Evolutionary conservation across 352 stramenopile species (phyloP).

Genomic region (Globisporangium canariense): DNA sequence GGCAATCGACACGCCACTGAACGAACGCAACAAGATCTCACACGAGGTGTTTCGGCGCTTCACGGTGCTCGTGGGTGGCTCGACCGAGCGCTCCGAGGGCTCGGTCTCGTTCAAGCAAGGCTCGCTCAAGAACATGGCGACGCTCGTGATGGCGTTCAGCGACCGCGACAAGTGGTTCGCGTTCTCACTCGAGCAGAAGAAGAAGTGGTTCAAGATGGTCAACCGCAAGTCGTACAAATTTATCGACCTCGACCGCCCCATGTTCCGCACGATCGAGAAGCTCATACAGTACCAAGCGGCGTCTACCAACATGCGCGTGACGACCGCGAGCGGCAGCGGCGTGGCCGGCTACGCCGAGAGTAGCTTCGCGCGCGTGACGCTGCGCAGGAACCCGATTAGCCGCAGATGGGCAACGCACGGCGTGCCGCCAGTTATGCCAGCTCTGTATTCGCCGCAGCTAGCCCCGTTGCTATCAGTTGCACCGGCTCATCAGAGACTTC

Average conservation of each 20-base stretch:
- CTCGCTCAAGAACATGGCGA: slow-evolving; percentile 17
- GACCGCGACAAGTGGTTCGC: slow-evolving; percentile 17
- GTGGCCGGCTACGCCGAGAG: not conserved
- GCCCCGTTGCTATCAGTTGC: not conserved
- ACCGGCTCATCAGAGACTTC: not conserved
- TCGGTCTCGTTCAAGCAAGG: slow-evolving; percentile 17
- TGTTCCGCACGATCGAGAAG: slow-evolving; percentile 8
- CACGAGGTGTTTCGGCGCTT: slow-evolving; percentile 17
- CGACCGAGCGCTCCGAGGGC: slow-evolving; percentile 9
- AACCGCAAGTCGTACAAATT: slow-evolving; percentile 21
- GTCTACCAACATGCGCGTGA: slow-evolving; percentile 15
- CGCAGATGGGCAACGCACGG: not conserved
- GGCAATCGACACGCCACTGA: slow-evolving; percentile 12
- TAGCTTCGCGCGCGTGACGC: not conserved
- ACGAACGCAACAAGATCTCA: slow-evolving; percentile 18
- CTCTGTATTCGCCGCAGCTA: not conserved
- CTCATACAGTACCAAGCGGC: slow-evolving; percentile 12
- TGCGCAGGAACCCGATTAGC: slow-evolving; percentile 1
- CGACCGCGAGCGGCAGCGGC: not conserved
- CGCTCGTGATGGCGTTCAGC: slow-evolving; percentile 16
- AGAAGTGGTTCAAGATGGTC: slow-evolving; percentile 19
- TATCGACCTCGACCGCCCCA: slow-evolving; percentile 12
- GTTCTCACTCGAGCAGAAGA: slow-evolving; percentile 17
- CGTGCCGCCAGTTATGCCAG: not conserved
- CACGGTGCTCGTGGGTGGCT: slow-evolving; percentile 6